phyloP scores from a whole-genome alignment of 2,329 filamentous ascomycete species.

The Diplocarpon mali region DNA sequence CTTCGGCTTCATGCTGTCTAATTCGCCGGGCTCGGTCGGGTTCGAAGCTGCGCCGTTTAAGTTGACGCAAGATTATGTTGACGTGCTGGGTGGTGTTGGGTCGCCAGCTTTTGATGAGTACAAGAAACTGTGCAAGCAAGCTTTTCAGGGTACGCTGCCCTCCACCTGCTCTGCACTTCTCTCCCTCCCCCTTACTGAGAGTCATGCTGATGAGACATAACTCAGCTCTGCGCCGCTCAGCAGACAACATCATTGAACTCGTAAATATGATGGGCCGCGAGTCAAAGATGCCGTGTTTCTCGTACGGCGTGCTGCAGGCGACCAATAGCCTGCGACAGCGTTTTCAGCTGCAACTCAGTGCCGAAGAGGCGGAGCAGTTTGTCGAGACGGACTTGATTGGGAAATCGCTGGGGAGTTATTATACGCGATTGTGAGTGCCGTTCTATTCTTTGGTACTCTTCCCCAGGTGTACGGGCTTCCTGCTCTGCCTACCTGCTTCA shows the following conservation, averaged over 20 bases:
- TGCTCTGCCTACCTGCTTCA: not conserved
- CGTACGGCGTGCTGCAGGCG: slow-evolving; percentile 60
- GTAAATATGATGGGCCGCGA: slow-evolving; percentile 77
- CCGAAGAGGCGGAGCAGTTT: slow-evolving; percentile 70
- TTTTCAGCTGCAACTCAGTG: slow-evolving; percentile 73
- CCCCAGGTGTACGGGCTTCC: not conserved
- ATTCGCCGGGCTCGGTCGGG: slow-evolving; percentile 72
- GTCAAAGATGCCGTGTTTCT: slow-evolving; percentile 77
- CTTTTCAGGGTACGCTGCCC: slow-evolving; percentile 54
- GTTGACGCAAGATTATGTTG: slow-evolving; percentile 75
- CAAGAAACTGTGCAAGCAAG: slow-evolving; percentile 69
- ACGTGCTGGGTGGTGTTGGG: slow-evolving; percentile 64
- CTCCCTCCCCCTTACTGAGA: not conserved
- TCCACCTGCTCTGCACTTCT: slow-evolving; percentile 17
- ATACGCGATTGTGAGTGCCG: slow-evolving; percentile 61
- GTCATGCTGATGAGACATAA: not conserved
- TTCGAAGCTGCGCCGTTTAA: slow-evolving; percentile 85
- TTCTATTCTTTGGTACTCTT: not conserved
- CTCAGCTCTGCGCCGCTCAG: slow-evolving; percentile 60
- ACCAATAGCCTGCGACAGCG: slow-evolving; percentile 59
- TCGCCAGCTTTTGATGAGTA: slow-evolving; percentile 64
- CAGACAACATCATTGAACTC: slow-evolving; percentile 70
- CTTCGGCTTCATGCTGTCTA: slow-evolving; percentile 84
- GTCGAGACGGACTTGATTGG: slow-evolving; percentile 69
- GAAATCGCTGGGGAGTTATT: slow-evolving; percentile 79